Percentiles rank a stretch among this genome's conserved stretches.
Conservation (phyloP, 139 green algal genomes). For the Astrephomene gubernaculifera region DNA sequence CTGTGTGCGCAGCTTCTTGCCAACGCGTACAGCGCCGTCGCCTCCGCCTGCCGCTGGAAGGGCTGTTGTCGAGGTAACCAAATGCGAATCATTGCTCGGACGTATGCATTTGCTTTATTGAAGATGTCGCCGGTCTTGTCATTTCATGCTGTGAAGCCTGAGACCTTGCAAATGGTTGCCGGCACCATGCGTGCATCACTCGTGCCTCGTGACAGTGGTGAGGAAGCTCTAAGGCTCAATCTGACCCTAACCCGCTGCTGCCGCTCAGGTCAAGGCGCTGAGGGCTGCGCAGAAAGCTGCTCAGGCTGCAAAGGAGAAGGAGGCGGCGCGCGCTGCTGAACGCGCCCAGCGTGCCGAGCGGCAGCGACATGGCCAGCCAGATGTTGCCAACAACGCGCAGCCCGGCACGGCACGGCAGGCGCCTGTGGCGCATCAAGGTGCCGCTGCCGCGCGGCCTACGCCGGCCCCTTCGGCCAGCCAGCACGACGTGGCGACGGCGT, state of each 20-base stretch:
- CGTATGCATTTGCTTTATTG: background rate
- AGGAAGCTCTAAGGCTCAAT: too few relatives aligned
- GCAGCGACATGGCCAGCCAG: background rate
- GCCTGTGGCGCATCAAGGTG: background rate
- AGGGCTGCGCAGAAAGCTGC: constrained; percentile 77
- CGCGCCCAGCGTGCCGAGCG: constrained; percentile 40
- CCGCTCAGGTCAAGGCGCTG: constrained; percentile 78
- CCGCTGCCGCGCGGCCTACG: background rate
- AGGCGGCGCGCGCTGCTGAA: constrained; percentile 47
- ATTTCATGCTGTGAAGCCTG: too few relatives aligned
- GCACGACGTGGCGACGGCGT: background rate
- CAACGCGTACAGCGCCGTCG: constrained; percentile 50
- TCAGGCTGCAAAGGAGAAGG: constrained; percentile 60
- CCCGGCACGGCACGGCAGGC: background rate
- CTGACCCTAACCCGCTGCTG: too few relatives aligned
- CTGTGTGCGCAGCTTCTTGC: constrained; percentile 77
- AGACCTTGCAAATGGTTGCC: too few relatives aligned
- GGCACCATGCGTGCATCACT: too few relatives aligned
- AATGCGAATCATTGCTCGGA: background rate
- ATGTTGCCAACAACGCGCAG: constrained; percentile 5
- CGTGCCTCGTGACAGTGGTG: too few relatives aligned
- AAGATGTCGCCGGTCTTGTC: too few relatives aligned
- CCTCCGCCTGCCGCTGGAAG: constrained; percentile 57
- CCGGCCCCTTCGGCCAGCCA: background rate
- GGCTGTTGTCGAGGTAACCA: background rate